A percentile compares a stretch with the other conserved stretches of the same genome.
Evolutionary conservation across 129 eudicot species (phyloP).

Genomic region (Flaveria robusta): DNA sequence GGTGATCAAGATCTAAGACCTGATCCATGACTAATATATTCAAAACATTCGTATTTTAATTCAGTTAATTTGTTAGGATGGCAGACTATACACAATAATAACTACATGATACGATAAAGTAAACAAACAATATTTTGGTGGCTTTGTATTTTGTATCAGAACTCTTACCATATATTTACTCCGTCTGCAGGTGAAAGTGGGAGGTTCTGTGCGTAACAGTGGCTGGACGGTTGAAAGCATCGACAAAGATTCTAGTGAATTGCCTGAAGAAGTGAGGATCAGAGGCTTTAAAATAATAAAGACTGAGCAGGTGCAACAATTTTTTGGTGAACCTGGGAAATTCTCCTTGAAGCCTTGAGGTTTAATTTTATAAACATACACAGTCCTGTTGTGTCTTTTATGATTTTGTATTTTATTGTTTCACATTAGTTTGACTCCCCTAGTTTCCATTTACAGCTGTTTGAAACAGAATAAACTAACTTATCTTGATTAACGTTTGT

Average conservation of each 20-base stretch:
- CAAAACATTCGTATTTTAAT: too few species aligned
- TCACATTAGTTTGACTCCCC: background rate
- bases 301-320: conserved; percentile 72
- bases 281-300: conserved; percentile 82
- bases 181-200: conserved; percentile 68
- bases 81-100: background rate
- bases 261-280: conserved; percentile 81
- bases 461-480: background rate
- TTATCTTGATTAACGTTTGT: background rate
- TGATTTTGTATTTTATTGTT: conserved; percentile 14
- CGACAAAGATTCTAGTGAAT: conserved; percentile 55
- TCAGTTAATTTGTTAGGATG: too few species aligned
- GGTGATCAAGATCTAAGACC: too few species aligned
- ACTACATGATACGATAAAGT: background rate
- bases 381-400: background rate
- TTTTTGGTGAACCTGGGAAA: conserved; percentile 65
- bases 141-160: background rate
- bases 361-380: background rate
- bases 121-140: background rate
- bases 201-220: conserved; percentile 60
- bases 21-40: too few species aligned
- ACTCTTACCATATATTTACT: background rate
- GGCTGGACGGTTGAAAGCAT: conserved; percentile 84
- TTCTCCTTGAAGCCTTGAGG: conserved; percentile 56
- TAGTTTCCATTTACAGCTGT: background rate